Percentiles rank a stretch among this genome's conserved stretches.
phyloP scores from a whole-genome alignment of 495 filamentous ascomycete species.

The Wilcoxina mikolae region DNA sequence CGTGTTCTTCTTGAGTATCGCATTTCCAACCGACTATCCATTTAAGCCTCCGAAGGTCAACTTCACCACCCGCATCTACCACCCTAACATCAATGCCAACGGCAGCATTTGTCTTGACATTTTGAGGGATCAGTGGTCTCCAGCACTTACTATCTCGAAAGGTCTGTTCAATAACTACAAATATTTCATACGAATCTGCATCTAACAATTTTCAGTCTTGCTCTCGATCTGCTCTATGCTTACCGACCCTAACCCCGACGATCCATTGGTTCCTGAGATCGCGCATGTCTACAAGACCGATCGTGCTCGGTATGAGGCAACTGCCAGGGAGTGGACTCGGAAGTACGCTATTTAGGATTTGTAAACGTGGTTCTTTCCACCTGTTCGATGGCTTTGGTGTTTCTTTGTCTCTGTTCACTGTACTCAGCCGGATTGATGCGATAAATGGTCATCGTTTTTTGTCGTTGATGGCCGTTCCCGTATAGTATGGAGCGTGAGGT shows the following conservation, averaged over 20 bases:
- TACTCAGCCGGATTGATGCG: too few species aligned
- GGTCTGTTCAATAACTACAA: conserved; percentile 40
- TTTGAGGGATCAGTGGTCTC: conserved; percentile 96
- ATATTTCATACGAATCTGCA: not conserved
- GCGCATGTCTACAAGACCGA: conserved; percentile 99
- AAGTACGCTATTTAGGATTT: conserved; percentile 93
- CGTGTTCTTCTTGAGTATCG: conserved; percentile 95
- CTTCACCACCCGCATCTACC: conserved; percentile 98
- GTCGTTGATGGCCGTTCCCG: too few species aligned
- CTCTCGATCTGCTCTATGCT: conserved; percentile 99
- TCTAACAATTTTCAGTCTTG: conserved; percentile 45
- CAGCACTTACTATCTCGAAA: conserved; percentile 95
- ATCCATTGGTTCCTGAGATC: conserved; percentile 95
- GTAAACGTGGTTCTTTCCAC: too few species aligned
- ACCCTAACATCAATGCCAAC: conserved; percentile 99
- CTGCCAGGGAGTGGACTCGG: conserved; percentile 93
- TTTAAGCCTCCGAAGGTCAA: conserved; percentile 99
- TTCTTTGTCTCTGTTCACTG: too few species aligned
- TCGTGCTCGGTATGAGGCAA: conserved; percentile 83
- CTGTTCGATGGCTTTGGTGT: too few species aligned
- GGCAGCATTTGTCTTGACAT: conserved; percentile 98
- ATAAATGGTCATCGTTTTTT: too few species aligned
- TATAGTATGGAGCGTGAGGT: too few species aligned
- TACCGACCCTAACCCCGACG: conserved; percentile 97
- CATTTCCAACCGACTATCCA: conserved; percentile 99